phyloP scores from a whole-genome alignment of 202 grass and related monocot species.

The Cymbopogon flexuosus region DNA sequence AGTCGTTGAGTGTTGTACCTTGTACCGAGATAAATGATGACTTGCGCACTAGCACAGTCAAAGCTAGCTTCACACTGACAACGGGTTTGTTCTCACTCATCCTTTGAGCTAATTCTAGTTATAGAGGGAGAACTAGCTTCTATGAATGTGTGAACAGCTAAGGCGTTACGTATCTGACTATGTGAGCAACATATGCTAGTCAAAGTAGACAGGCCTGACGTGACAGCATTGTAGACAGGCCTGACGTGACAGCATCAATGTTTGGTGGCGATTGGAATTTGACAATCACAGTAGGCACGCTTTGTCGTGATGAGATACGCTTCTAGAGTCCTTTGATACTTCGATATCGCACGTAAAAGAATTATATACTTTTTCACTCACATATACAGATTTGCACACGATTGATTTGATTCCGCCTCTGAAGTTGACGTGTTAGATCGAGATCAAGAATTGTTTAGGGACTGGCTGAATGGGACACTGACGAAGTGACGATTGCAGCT shows the following conservation, averaged over 20 bases:
- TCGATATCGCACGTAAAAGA: not conserved
- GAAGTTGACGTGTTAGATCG: not conserved
- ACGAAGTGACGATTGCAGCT: not conserved
- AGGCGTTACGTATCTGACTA: not conserved
- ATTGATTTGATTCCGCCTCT: not conserved
- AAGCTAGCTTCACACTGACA: conserved; percentile 18
- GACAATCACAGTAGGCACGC: not conserved
- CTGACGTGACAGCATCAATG: not conserved
- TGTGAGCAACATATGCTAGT: not conserved
- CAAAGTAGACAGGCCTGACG: not conserved
- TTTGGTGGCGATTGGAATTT: not conserved
- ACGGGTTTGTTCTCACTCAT: not conserved
- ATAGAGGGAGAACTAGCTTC: not conserved
- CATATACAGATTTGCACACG: not conserved
- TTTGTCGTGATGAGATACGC: not conserved
- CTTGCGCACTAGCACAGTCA: not conserved
- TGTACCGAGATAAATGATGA: not conserved
- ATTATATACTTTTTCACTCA: not conserved
- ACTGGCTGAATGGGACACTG: not conserved
- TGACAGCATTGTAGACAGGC: not conserved
- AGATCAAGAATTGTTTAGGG: not conserved
- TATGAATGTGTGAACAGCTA: not conserved
- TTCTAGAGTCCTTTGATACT: not conserved
- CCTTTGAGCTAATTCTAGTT: not conserved
- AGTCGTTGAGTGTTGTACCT: not conserved